phyloP scores from a whole-genome alignment of 768 basidiomycete genomes.

The Suillus plorans region DNA sequence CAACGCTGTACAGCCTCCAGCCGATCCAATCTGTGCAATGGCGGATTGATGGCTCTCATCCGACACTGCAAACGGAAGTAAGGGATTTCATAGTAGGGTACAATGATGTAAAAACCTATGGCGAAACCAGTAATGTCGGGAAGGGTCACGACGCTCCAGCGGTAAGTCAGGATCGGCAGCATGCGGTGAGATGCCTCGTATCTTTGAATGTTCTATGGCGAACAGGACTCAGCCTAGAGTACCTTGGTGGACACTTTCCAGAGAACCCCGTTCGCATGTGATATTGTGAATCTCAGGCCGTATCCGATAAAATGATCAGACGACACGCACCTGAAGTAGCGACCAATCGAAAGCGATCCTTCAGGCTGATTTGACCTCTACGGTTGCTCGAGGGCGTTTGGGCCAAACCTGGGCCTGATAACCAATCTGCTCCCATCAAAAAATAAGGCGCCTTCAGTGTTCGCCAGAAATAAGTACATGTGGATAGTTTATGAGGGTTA shows the following conservation, averaged over 20 bases:
- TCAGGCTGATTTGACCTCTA: too few relatives aligned
- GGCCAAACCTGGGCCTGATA: not conserved
- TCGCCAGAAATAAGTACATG: too few relatives aligned
- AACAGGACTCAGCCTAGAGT: slow-evolving; percentile 7
- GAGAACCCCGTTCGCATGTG: slow-evolving; percentile 38
- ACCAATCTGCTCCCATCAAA: not conserved
- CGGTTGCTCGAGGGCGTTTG: too few relatives aligned
- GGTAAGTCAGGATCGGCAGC: slow-evolving; percentile 54
- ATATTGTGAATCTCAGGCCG: not conserved
- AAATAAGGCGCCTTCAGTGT: not conserved
- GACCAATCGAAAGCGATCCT: not conserved
- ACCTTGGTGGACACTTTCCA: slow-evolving; percentile 10
- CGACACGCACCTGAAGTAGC: too few relatives aligned
- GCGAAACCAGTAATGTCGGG: slow-evolving; percentile 37
- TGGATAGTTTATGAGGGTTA: not conserved
- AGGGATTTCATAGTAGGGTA: slow-evolving; percentile 38
- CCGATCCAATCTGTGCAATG: slow-evolving; percentile 52
- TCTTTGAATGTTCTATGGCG: slow-evolving; percentile 41
- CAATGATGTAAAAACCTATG: not conserved
- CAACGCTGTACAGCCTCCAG: slow-evolving; percentile 64
- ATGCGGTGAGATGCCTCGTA: slow-evolving; percentile 50
- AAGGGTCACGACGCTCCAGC: slow-evolving; percentile 36
- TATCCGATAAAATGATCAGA: not conserved
- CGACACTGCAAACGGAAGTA: slow-evolving; percentile 45
- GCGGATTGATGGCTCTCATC: slow-evolving; percentile 43